These are phyloP conservation scores for Botrytis sinoallii DNA, from an alignment of 2,329 filamentous ascomycete genomes.

Conservation along the genomic window DNA sequence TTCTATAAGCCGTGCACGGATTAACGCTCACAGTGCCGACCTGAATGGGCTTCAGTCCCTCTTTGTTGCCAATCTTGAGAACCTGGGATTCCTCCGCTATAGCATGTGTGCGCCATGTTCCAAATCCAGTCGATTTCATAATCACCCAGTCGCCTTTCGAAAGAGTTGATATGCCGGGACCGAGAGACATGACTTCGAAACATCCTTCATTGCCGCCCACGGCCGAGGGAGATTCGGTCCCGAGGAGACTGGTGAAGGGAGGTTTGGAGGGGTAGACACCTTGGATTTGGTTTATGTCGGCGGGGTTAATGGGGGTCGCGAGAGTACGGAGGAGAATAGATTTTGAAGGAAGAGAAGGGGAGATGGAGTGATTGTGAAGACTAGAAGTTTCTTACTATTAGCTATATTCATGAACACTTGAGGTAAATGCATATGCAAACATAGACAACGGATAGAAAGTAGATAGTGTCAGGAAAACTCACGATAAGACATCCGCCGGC, in stretches of 20 bases:
- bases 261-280: conserved; percentile 91
- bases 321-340: conserved; percentile 81
- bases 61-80: conserved; percentile 66
- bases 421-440: not conserved
- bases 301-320: conserved; percentile 89
- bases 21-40: conserved; percentile 89
- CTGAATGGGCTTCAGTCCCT: conserved; percentile 70
- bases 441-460: not conserved
- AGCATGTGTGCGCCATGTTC: conserved; percentile 93
- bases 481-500: conserved; percentile 67
- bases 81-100: conserved; percentile 60
- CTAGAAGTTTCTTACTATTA: conserved; percentile 39
- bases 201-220: conserved; percentile 89
- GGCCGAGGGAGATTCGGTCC: conserved; percentile 72
- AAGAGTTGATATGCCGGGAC: conserved; percentile 50
- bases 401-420: not conserved
- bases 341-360: conserved; percentile 64
- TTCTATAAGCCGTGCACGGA: conserved; percentile 89
- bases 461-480: conserved; percentile 28
- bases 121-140: conserved; percentile 76
- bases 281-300: conserved; percentile 97
- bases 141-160: conserved; percentile 89
- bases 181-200: conserved; percentile 77
- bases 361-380: conserved; percentile 73
- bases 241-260: conserved; percentile 69